Evolutionary conservation across 805 yeast genomes (phyloP), one percentile per base, ranked within the genome.

Genomic region (Suhomyces xylopsoci): DNA sequence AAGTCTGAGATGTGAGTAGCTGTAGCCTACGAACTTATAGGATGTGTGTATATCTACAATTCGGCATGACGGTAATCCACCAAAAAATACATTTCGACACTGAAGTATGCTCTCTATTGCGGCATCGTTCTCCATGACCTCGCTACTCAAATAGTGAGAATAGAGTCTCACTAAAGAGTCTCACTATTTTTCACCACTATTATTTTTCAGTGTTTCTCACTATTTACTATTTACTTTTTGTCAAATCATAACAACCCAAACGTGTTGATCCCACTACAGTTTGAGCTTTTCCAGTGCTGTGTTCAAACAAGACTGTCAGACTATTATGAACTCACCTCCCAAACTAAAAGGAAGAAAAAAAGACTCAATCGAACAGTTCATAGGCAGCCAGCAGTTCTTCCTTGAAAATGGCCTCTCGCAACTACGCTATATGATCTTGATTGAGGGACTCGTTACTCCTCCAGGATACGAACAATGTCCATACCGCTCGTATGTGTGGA

Each of bases 401-500:
- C 63, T 81, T 3, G 72, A 76, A 24, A 73, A 82, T 12, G 76
- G 82, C 24, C 66, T 84, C 34, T 71, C 80, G 6, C 87, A 83
- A 59, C 70, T 83, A 26, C 68, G 86, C 43, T 66, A 66, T 52
- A 62, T 62, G 67, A 62, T 66, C 25, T 62, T 76, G 12, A 67
- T 74, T 7, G 80, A 76, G 57, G 80, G 80, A 2, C 65, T 76
- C 20, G 47, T 67, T 0, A 60, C 63, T 7, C 80, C 80, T 1
- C 71, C 67, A 30, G 79, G 79, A 19, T 76, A 76, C 58, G 83
- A 78, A 14, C 76, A 74, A 49, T 84, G 89, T 60, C 84, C 88
- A 1, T 88, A 87, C 62, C 67, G 97, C 55, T 71, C 82, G 12
- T 86, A 87, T 58, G 87, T 89, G 1, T 91, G 97, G 97, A 80